These are phyloP conservation scores for Thymus mandschuricus DNA, from an alignment of 257 asterid genomes.

Conservation along the genomic window DNA sequence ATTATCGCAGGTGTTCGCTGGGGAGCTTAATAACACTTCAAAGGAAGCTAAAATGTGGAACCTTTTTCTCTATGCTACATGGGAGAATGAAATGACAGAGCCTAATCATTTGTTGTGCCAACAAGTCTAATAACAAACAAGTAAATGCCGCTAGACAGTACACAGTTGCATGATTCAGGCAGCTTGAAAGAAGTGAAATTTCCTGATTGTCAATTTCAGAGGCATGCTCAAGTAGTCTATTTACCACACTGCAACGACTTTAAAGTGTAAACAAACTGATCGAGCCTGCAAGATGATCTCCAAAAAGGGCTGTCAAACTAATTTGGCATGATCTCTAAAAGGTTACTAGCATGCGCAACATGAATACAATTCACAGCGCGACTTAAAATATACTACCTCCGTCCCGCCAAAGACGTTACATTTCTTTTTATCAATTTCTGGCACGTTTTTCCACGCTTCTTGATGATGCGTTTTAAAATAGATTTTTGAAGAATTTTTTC, in stretches of 20 bases:
- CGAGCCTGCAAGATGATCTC: background rate
- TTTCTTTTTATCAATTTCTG: no score
- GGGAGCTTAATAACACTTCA: background rate
- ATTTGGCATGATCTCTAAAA: background rate
- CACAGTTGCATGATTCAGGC: background rate
- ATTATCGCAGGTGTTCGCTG: background rate
- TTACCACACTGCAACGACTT: background rate
- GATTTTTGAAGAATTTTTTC: no score
- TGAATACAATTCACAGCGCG: background rate
- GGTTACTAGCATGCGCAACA: background rate
- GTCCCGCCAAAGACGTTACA: no score
- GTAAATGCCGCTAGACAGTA: background rate
- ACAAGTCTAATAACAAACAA: background rate
- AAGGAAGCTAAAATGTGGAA: background rate
- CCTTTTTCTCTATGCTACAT: background rate
- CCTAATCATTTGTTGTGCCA: background rate
- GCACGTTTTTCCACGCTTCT: no score
- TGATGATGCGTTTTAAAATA: no score
- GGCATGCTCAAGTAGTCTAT: constrained; percentile 5
- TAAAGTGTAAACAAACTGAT: background rate
- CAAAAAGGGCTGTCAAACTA: background rate
- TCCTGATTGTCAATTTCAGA: background rate
- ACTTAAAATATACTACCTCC: background rate
- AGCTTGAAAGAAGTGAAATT: background rate
- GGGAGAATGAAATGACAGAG: background rate